phyloP scores from a whole-genome alignment of 108 stramenopile species.

The Cyclotella choctawhatcheeana region DNA sequence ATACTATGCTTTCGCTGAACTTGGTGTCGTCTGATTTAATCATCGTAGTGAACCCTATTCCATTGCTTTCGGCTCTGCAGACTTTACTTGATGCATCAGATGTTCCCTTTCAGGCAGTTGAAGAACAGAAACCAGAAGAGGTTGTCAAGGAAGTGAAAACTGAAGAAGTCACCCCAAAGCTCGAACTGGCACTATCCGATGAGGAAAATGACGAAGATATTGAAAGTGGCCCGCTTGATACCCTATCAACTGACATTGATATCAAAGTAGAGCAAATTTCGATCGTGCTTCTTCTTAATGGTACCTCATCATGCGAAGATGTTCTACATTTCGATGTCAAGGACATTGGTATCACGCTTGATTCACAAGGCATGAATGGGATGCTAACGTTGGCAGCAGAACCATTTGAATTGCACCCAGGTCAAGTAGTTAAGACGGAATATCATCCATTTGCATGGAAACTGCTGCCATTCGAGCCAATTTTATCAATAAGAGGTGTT shows the following conservation, averaged over 20 bases:
- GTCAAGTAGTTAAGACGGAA: constrained; percentile 14
- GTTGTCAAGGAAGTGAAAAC: too few relatives aligned
- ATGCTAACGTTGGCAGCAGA: constrained; percentile 10
- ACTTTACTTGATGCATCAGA: constrained; percentile 18
- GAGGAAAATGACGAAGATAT: too few relatives aligned
- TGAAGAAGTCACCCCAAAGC: too few relatives aligned
- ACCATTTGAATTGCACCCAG: constrained; percentile 24
- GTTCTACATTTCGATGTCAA: constrained; percentile 30
- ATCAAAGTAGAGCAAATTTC: constrained; percentile 16
- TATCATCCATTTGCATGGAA: constrained; percentile 25
- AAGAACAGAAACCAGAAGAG: background rate
- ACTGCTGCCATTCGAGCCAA: constrained; percentile 35
- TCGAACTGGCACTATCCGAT: too few relatives aligned
- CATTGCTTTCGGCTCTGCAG: constrained; percentile 26
- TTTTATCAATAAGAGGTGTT: constrained; percentile 23
- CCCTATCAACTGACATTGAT: too few relatives aligned
- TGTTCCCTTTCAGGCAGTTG: constrained; percentile 26
- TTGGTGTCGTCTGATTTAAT: constrained; percentile 16
- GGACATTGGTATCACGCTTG: constrained; percentile 3
- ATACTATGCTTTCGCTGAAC: constrained; percentile 19
- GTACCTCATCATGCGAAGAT: constrained; percentile 3
- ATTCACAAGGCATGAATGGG: constrained; percentile 10
- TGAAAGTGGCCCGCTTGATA: too few relatives aligned
- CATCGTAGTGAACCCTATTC: constrained; percentile 35
- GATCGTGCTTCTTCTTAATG: constrained; percentile 28